Evolutionary conservation across 257 asterid genomes (phyloP).

Genomic region (Solanum chilense): DNA sequence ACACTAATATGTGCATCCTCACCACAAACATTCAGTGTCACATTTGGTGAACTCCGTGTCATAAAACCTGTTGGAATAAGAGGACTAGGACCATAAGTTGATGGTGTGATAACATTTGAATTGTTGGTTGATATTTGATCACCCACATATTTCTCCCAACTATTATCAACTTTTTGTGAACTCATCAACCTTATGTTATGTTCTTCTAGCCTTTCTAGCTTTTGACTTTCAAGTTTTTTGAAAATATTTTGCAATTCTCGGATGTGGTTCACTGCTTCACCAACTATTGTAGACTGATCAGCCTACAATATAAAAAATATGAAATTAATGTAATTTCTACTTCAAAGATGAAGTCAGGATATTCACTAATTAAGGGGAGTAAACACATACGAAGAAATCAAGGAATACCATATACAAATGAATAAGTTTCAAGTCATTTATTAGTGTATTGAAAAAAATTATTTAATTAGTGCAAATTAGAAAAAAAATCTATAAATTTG

Average conservation of each 20-base stretch:
- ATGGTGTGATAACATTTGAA: background rate
- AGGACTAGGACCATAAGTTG: background rate
- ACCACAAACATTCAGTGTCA: constrained; percentile 16
- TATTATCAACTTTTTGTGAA: constrained; percentile 4
- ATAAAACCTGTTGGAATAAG: constrained; percentile 1
- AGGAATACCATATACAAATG: background rate
- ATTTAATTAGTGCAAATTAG: too few species aligned
- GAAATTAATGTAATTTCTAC: background rate
- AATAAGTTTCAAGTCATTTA: background rate
- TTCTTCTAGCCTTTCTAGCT: constrained; percentile 23
- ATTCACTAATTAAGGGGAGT: background rate
- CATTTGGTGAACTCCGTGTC: constrained; percentile 26
- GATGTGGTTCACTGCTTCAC: constrained; percentile 56
- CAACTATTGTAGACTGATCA: constrained; percentile 75
- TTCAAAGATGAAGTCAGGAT: background rate
- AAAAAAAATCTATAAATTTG: too few species aligned
- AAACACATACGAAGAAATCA: background rate
- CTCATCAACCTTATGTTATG: background rate
- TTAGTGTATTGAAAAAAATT: background rate
- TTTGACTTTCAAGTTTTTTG: constrained; percentile 30
- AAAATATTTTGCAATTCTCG: constrained; percentile 24
- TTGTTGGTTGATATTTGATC: constrained; percentile 26
- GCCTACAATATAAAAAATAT: constrained; percentile 24
- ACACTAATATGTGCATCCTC: constrained; percentile 19
- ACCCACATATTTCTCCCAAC: constrained; percentile 38